Evolutionary conservation across 768 basidiomycete species (phyloP).

Genomic region (Phlegmacium glaucopus): DNA sequence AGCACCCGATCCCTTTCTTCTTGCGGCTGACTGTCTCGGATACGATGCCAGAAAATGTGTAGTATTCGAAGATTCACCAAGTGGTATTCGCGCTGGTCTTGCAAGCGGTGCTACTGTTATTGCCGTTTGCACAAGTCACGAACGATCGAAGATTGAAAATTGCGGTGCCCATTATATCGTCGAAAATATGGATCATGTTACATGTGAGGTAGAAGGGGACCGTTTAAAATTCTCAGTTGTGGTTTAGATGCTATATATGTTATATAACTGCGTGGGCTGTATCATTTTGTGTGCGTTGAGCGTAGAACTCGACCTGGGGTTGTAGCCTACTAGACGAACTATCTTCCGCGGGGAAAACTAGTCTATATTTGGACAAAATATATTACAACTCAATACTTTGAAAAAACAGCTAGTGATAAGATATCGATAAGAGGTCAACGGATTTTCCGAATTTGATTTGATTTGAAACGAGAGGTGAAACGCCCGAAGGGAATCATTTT

Average conservation of each 20-base stretch:
- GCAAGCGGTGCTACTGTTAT: slow-evolving; percentile 73
- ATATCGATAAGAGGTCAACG: no score
- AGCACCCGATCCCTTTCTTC: slow-evolving; percentile 61
- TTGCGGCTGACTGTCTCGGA: slow-evolving; percentile 56
- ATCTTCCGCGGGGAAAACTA: no score
- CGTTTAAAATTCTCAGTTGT: slow-evolving; percentile 41
- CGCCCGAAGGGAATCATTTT: no score
- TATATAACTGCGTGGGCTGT: no score
- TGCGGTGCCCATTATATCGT: slow-evolving; percentile 57
- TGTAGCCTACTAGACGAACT: no score
- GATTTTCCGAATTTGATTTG: no score
- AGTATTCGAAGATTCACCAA: slow-evolving; percentile 81
- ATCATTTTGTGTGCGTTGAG: no score
- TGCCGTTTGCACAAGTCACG: slow-evolving; percentile 74
- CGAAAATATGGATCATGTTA: slow-evolving; percentile 50
- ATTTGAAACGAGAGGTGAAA: no score
- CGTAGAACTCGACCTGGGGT: no score
- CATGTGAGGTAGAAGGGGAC: slow-evolving; percentile 37
- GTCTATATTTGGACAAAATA: no score
- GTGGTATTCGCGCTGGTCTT: slow-evolving; percentile 69
- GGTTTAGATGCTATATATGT: neutral
- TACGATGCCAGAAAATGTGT: slow-evolving; percentile 58
- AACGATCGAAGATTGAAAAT: slow-evolving; percentile 48
- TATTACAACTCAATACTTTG: no score
- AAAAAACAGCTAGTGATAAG: no score